These are phyloP conservation scores for Linnemannia schmuckeri DNA, from an alignment of 192 early-diverging fungal genomes.

Conservation along the genomic window DNA sequence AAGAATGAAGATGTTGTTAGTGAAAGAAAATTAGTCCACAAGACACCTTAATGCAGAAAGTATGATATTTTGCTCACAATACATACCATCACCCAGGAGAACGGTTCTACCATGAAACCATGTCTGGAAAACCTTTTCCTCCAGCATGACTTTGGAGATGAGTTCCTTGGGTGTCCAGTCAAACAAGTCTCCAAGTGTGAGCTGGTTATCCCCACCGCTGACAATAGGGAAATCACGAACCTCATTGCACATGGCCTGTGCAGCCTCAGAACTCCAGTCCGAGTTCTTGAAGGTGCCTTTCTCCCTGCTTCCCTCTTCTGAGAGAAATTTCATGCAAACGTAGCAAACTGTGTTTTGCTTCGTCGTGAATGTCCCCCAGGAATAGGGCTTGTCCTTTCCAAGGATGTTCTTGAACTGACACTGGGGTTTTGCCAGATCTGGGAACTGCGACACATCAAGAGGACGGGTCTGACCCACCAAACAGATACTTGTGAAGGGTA, in stretches of 20 bases:
- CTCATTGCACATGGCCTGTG: neutral
- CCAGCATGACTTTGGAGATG: constrained; percentile 7
- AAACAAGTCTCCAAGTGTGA: constrained; percentile 5
- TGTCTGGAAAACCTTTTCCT: constrained; percentile 19
- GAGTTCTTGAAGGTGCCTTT: neutral
- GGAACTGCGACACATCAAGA: neutral
- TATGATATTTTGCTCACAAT: neutral
- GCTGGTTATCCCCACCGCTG: neutral
- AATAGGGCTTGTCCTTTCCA: constrained; percentile 1
- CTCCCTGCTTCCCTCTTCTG: neutral
- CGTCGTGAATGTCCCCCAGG: constrained; percentile 15
- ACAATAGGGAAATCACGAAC: neutral
- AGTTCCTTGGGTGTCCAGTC: neutral
- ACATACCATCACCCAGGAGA: constrained; percentile 17
- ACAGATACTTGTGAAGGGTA: constrained; percentile 1
- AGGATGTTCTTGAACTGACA: neutral
- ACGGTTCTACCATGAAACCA: neutral
- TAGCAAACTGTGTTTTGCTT: constrained; percentile 9
- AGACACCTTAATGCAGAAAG: too few relatives aligned
- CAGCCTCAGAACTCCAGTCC: constrained; percentile 14
- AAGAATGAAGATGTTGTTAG: too few relatives aligned
- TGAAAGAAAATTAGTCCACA: too few relatives aligned
- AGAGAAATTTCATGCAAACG: constrained; percentile 1
- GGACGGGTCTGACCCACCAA: constrained; percentile 13
- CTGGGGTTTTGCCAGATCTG: neutral